Evolutionary conservation across 345 rosid species (phyloP).

Genomic region (Moringa oleifera): DNA sequence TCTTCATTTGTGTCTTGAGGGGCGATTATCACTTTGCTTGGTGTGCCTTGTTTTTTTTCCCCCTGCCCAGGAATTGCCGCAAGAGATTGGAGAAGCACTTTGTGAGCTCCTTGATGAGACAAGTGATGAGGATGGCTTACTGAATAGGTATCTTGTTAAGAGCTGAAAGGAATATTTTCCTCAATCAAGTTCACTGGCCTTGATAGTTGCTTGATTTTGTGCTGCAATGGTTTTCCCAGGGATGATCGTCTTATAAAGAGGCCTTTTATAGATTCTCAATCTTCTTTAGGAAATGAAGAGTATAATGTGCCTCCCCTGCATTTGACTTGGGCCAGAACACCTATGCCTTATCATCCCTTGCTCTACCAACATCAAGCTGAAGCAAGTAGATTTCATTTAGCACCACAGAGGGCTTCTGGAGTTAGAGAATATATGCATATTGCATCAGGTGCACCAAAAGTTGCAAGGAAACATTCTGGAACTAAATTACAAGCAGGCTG

Average conservation of each 20-base stretch:
- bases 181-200: constrained; percentile 10
- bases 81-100: constrained; percentile 87
- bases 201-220: constrained; percentile 16
- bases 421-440: constrained; percentile 31
- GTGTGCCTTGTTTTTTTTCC: constrained; percentile 16
- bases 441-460: constrained; percentile 36
- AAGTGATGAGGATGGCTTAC: constrained; percentile 37
- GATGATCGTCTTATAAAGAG: constrained; percentile 51
- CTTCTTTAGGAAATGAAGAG: constrained; percentile 48
- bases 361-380: constrained; percentile 54
- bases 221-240: constrained; percentile 27
- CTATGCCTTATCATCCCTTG: constrained; percentile 40
- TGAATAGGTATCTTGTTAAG: constrained; percentile 40
- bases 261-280: constrained; percentile 48
- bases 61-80: constrained; percentile 87
- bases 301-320: constrained; percentile 34
- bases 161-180: constrained; percentile 5
- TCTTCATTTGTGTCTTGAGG: not conserved
- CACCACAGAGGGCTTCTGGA: constrained; percentile 38
- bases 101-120: constrained; percentile 81
- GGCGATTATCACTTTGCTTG: too few relatives aligned
- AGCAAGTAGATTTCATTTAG: constrained; percentile 43
- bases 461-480: constrained; percentile 25
- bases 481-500: constrained; percentile 29
- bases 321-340: constrained; percentile 37